Conservation (phyloP, 495 filamentous ascomycete genomes). For the Penicillium roqueforti region DNA sequence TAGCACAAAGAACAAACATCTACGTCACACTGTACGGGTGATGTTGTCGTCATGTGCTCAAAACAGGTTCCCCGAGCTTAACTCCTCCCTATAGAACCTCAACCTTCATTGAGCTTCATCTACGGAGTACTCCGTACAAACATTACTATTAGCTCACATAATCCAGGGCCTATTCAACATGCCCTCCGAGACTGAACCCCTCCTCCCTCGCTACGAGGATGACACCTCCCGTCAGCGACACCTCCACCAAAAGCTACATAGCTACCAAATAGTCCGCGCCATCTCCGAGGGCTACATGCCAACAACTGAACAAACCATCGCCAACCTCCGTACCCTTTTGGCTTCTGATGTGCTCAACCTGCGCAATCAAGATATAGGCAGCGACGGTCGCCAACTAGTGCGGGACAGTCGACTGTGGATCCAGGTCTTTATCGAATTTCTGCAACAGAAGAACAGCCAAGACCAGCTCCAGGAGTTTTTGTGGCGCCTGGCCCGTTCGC, state of each 20-base stretch:
- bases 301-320: conserved; percentile 76
- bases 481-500: conserved; percentile 75
- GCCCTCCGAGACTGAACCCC: conserved; percentile 63
- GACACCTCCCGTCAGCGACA: conserved; percentile 73
- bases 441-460: conserved; percentile 74
- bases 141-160: neutral
- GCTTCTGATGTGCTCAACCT: conserved; percentile 75
- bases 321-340: conserved; percentile 77
- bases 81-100: neutral
- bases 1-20: neutral
- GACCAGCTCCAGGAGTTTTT: conserved; percentile 90
- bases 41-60: conserved; percentile 13
- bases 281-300: conserved; percentile 86
- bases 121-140: too few relatives aligned
- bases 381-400: conserved; percentile 67
- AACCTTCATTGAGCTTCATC: neutral
- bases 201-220: conserved; percentile 80
- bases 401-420: conserved; percentile 71
- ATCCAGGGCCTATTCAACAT: conserved; percentile 29
- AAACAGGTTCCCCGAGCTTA: conserved; percentile 8
- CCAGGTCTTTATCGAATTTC: conserved; percentile 66
- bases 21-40: neutral
- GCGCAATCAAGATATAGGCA: conserved; percentile 68
- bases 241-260: conserved; percentile 82
- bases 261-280: conserved; percentile 86